Conservation (phyloP, 306 rosid genomes). For the Quercus alba region DNA sequence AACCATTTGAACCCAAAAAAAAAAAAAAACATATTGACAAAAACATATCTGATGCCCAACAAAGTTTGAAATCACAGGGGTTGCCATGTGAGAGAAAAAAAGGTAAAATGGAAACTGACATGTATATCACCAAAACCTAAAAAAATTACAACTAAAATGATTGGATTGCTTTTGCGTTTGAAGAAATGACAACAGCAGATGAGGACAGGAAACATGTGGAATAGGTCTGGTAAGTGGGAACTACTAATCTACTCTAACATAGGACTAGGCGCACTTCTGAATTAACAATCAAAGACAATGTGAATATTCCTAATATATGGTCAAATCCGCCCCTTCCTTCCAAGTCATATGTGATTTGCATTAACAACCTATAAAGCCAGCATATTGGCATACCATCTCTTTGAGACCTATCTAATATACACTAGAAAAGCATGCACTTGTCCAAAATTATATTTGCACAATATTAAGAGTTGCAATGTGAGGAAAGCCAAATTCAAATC, state of each 20-base stretch:
- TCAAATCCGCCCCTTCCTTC: not conserved
- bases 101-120: not conserved
- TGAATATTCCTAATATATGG: not conserved
- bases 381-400: constrained; percentile 14
- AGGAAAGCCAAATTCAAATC: constrained; percentile 19
- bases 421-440: constrained; percentile 1
- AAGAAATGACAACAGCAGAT: not conserved
- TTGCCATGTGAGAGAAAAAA: not conserved
- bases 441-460: constrained; percentile 2
- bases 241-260: not conserved
- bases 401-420: constrained; percentile 22
- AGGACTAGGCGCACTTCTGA: constrained; percentile 3
- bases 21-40: not conserved
- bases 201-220: not conserved
- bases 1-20: not conserved
- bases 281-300: constrained; percentile 8
- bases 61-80: not conserved
- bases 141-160: not conserved
- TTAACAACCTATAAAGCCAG: constrained; percentile 3
- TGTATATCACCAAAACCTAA: not conserved
- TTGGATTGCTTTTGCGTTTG: not conserved
- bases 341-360: not conserved
- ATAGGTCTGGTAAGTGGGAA: not conserved
- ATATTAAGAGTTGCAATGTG: constrained; percentile 9
- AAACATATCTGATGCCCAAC: not conserved